A percentile compares a stretch with the other conserved stretches of the same genome.
These are phyloP conservation scores for Lachnellula subtilissima DNA, from an alignment of 2,329 filamentous ascomycete genomes.

Conservation along the genomic window DNA sequence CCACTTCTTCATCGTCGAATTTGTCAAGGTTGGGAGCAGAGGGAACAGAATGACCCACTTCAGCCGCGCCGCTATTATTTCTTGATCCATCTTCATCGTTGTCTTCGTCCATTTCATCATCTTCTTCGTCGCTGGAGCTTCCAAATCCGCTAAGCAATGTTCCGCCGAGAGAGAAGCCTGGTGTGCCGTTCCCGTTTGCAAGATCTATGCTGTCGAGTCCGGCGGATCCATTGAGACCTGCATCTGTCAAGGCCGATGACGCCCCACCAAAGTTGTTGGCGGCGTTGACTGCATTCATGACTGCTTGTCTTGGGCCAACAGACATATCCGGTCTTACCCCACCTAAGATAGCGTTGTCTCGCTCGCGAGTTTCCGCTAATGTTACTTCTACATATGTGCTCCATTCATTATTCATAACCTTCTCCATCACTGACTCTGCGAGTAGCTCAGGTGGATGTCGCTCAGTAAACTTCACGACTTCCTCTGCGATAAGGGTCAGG, in stretches of 20 bases:
- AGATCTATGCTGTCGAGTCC: slow-evolving; percentile 55
- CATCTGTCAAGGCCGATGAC: slow-evolving; percentile 71
- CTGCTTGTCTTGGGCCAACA: slow-evolving; percentile 68
- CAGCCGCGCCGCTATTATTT: slow-evolving; percentile 43
- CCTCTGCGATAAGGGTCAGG: slow-evolving; percentile 91
- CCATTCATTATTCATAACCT: slow-evolving; percentile 86
- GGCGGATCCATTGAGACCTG: slow-evolving; percentile 64
- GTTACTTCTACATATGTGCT: slow-evolving; percentile 92
- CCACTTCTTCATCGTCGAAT: slow-evolving; percentile 33
- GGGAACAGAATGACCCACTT: slow-evolving; percentile 50
- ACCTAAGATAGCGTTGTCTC: slow-evolving; percentile 96
- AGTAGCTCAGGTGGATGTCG: slow-evolving; percentile 84
- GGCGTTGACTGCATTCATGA: slow-evolving; percentile 51
- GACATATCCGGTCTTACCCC: slow-evolving; percentile 90
- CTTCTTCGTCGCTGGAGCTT: slow-evolving; percentile 92
- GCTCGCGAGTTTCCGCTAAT: slow-evolving; percentile 85
- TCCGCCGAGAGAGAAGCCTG: slow-evolving; percentile 68
- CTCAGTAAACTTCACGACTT: slow-evolving; percentile 97
- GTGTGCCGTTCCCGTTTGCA: slow-evolving; percentile 58
- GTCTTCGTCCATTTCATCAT: slow-evolving; percentile 86
- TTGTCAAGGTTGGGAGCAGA: slow-evolving; percentile 33
- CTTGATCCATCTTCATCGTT: slow-evolving; percentile 57
- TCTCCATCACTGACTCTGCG: slow-evolving; percentile 77
- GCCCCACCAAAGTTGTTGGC: slow-evolving; percentile 48
- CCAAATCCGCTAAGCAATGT: slow-evolving; percentile 85